phyloP scores from a whole-genome alignment of 1,284 basidiomycete genomes.

The Moniliella sp. region DNA sequence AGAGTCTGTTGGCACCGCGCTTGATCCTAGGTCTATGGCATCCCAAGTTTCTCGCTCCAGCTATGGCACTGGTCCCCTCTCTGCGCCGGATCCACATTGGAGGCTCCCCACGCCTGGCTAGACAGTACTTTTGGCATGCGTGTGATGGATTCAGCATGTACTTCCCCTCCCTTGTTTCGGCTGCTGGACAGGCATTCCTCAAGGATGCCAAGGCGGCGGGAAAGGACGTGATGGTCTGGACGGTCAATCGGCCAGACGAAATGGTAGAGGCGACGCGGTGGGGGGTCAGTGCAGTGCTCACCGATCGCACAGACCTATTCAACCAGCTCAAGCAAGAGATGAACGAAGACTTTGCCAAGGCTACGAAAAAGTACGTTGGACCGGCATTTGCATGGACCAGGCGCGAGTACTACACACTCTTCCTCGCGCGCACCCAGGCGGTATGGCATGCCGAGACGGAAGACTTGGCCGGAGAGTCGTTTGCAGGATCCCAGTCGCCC shows the following conservation, averaged over 20 bases:
- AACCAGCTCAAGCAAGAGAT: constrained; percentile 51
- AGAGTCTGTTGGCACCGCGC: constrained; percentile 60
- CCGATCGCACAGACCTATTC: constrained; percentile 59
- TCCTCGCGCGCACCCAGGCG: too few relatives aligned
- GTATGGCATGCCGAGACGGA: too few relatives aligned
- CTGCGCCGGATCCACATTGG: constrained; percentile 72
- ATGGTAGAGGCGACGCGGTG: constrained; percentile 90
- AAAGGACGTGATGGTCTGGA: constrained; percentile 83
- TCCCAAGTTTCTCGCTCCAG: constrained; percentile 64
- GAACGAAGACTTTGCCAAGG: too few relatives aligned
- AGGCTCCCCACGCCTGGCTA: constrained; percentile 43
- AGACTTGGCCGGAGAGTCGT: too few relatives aligned
- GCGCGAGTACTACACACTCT: too few relatives aligned
- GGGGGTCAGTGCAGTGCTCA: constrained; percentile 72
- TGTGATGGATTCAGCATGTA: constrained; percentile 72
- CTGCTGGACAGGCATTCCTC: constrained; percentile 51
- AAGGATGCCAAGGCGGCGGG: constrained; percentile 54
- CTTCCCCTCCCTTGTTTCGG: constrained; percentile 52
- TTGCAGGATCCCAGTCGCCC: too few relatives aligned
- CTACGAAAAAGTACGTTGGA: too few relatives aligned
- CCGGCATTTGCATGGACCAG: too few relatives aligned
- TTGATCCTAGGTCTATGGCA: constrained; percentile 62
- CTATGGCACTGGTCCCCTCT: constrained; percentile 55
- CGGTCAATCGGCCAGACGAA: constrained; percentile 67
- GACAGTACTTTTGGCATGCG: constrained; percentile 70